Evolutionary conservation across 192 early-diverging fungal species (phyloP).

Genomic region (Backusella luteola): DNA sequence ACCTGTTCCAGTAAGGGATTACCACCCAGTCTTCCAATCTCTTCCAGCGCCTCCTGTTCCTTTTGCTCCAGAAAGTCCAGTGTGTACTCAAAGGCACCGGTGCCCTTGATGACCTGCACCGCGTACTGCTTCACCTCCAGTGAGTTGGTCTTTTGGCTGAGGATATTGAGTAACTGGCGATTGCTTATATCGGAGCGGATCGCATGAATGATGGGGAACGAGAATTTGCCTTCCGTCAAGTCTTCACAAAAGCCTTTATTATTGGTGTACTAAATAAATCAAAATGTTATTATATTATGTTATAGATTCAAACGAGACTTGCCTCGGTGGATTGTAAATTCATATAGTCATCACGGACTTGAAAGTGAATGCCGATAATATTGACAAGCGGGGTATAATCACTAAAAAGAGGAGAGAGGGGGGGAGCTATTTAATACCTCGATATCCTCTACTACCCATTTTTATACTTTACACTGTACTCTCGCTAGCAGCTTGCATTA

Average conservation of each 20-base stretch:
- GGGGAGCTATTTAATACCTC: neutral
- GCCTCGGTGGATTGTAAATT: slow-evolving; percentile 65
- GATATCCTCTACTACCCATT: neutral
- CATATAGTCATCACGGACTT: slow-evolving; percentile 90
- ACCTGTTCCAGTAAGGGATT: slow-evolving; percentile 61
- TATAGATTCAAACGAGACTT: neutral
- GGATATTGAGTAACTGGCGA: slow-evolving; percentile 67
- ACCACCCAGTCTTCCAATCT: slow-evolving; percentile 65
- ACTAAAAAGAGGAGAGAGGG: neutral
- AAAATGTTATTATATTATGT: neutral
- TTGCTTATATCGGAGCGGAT: slow-evolving; percentile 48
- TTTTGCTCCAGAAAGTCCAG: slow-evolving; percentile 47
- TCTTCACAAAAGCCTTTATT: slow-evolving; percentile 93
- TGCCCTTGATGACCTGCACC: slow-evolving; percentile 65
- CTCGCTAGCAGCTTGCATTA: slow-evolving; percentile 59
- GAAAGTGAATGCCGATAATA: slow-evolving; percentile 80
- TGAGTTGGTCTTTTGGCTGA: slow-evolving; percentile 71
- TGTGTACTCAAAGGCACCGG: slow-evolving; percentile 69
- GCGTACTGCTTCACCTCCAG: slow-evolving; percentile 78
- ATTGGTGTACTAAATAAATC: slow-evolving; percentile 51
- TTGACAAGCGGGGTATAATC: slow-evolving; percentile 74
- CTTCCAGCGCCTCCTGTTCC: slow-evolving; percentile 53
- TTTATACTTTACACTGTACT: slow-evolving; percentile 39
- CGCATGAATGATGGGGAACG: slow-evolving; percentile 78
- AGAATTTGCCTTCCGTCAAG: slow-evolving; percentile 91